Percentiles rank a stretch among this genome's conserved stretches.
These are phyloP conservation scores for Trichosporon coremiiforme DNA, from an alignment of 1,284 basidiomycete species.

Conservation along the genomic window DNA sequence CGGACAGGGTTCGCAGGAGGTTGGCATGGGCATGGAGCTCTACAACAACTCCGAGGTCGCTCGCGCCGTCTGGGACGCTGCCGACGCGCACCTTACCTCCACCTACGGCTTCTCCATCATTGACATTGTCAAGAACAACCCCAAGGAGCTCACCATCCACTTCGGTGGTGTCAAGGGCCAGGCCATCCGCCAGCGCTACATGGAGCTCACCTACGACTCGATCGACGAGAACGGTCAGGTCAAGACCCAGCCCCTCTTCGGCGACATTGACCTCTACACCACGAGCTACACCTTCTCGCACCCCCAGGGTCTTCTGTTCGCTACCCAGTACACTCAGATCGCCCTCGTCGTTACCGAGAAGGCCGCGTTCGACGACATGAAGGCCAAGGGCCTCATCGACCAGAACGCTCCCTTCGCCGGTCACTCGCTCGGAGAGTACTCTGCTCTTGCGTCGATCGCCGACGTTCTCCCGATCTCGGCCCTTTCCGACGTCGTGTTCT, in stretches of 20 bases:
- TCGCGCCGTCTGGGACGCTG: constrained; percentile 94
- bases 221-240: constrained; percentile 93
- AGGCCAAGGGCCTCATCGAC: constrained; percentile 90
- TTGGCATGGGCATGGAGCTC: constrained; percentile 99
- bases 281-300: constrained; percentile 97
- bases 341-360: constrained; percentile 97
- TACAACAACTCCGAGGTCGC: constrained; percentile 91
- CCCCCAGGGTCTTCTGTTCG: constrained; percentile 90
- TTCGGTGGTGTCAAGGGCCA: constrained; percentile 99
- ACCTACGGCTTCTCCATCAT: constrained; percentile 96
- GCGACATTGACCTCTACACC: constrained; percentile 87
- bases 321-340: constrained; percentile 98
- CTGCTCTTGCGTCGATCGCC: constrained; percentile 93
- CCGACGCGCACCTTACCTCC: constrained; percentile 87
- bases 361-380: constrained; percentile 97
- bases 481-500: constrained; percentile 98
- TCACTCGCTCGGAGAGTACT: constrained; percentile 98
- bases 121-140: constrained; percentile 97
- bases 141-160: constrained; percentile 95
- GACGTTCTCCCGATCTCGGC: constrained; percentile 92
- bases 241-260: constrained; percentile 90
- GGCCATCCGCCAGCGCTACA: constrained; percentile 95
- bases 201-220: constrained; percentile 98
- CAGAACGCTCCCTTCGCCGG: constrained; percentile 91
- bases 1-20: constrained; percentile 97